Percentiles rank a stretch among this genome's conserved stretches.
Conservation (phyloP, 1,284 basidiomycete species). For the Ustilago loliicola region DNA sequence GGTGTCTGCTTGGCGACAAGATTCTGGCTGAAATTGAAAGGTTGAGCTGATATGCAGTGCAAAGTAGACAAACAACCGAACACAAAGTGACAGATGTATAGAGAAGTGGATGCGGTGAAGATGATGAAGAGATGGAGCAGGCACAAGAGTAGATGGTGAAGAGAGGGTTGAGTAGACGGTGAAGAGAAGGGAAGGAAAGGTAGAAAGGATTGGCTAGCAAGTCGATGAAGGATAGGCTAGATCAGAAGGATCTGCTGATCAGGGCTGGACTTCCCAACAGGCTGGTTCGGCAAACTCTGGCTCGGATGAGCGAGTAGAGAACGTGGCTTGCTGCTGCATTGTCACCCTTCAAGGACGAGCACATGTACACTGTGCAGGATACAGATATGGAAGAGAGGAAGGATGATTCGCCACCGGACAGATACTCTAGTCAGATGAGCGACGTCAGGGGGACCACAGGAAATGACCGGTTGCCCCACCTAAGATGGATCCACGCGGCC, state of each 20-base stretch:
- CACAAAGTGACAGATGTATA: background rate
- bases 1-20: constrained; percentile 5
- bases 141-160: background rate
- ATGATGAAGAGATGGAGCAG: background rate
- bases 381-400: constrained; percentile 5
- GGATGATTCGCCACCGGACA: background rate
- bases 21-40: background rate
- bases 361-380: background rate
- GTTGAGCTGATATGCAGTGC: background rate
- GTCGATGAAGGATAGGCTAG: background rate
- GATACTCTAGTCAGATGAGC: background rate
- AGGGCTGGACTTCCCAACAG: background rate
- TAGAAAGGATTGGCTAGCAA: background rate
- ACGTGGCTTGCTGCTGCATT: constrained; percentile 9
- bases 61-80: background rate
- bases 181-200: background rate
- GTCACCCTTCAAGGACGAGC: background rate
- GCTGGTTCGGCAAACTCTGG: constrained; percentile 1
- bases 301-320: background rate
- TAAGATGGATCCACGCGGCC: constrained; percentile 20
- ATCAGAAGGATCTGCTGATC: background rate
- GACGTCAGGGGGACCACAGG: background rate
- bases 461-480: constrained; percentile 7
- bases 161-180: background rate
- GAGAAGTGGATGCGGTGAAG: background rate